A percentile compares a stretch with the other conserved stretches of the same genome.
These are phyloP conservation scores for Avena sativa DNA, from an alignment of 176 grass and related monocot genomes.

Conservation along the genomic window DNA sequence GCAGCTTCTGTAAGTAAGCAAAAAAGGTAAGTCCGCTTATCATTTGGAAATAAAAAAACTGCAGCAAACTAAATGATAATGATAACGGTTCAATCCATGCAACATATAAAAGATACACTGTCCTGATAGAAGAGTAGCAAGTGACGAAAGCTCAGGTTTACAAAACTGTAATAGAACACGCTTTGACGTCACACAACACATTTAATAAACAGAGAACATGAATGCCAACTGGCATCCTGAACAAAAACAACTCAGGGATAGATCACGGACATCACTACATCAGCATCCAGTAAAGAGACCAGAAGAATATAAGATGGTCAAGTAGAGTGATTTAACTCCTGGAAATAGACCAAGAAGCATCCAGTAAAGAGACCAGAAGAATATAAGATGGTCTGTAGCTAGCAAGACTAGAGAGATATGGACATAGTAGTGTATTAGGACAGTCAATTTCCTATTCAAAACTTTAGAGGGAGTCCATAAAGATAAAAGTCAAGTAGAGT, in stretches of 20 bases:
- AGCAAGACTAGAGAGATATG: neutral
- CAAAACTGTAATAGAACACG: neutral
- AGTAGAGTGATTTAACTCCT: no score
- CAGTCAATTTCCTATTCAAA: neutral
- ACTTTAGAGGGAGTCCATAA: neutral
- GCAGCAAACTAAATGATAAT: neutral
- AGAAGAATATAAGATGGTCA: neutral
- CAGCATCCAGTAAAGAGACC: neutral
- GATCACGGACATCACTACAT: neutral
- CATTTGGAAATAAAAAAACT: neutral
- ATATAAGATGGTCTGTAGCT: neutral
- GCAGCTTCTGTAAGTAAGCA: neutral
- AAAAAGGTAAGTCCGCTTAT: neutral
- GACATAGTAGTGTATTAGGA: neutral
- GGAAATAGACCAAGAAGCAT: no score
- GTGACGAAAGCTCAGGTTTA: neutral
- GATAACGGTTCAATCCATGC: neutral
- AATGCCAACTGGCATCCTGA: neutral
- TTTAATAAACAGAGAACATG: neutral
- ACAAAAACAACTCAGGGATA: neutral
- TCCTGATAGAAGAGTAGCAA: neutral
- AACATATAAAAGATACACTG: neutral
- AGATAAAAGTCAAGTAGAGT: neutral
- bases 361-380: neutral
- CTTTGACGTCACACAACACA: neutral